Evolutionary conservation across 2,329 filamentous ascomycete genomes (phyloP).

Genomic region (Madurella mycetomatis): DNA sequence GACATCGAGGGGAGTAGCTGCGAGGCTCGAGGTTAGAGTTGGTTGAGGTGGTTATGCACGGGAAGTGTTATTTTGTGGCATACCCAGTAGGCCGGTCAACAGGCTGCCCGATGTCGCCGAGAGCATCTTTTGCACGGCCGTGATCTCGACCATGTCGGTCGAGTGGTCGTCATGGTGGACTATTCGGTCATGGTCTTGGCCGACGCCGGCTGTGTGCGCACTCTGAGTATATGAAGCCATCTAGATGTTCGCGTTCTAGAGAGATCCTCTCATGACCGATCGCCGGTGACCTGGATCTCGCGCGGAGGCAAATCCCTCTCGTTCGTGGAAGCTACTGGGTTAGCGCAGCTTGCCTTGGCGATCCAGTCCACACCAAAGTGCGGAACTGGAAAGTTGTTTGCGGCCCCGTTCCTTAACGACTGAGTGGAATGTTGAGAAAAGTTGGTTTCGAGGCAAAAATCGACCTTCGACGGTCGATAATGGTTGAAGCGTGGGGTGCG

Average conservation of each 20-base stretch:
- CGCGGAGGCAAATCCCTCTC: background rate
- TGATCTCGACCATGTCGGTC: slow-evolving; percentile 60
- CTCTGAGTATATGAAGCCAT: slow-evolving; percentile 22
- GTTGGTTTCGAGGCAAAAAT: background rate
- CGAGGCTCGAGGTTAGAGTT: slow-evolving; percentile 33
- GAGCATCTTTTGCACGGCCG: slow-evolving; percentile 85
- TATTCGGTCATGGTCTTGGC: slow-evolving; percentile 38
- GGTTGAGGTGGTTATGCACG: background rate
- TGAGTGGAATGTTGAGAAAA: background rate
- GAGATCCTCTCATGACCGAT: background rate
- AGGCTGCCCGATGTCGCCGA: slow-evolving; percentile 89
- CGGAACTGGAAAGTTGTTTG: background rate
- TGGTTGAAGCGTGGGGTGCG: too few relatives aligned
- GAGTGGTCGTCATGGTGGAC: slow-evolving; percentile 33
- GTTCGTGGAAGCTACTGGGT: background rate
- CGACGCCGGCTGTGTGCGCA: slow-evolving; percentile 22
- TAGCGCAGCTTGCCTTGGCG: background rate
- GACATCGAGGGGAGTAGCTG: slow-evolving; percentile 89
- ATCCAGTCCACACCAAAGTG: background rate
- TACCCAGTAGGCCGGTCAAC: slow-evolving; percentile 83
- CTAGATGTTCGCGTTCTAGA: background rate
- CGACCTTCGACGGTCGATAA: background rate
- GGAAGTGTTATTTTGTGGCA: slow-evolving; percentile 26
- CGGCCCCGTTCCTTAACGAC: background rate
- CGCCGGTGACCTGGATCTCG: background rate